A percentile compares a stretch with the other conserved stretches of the same genome.
Evolutionary conservation across 768 basidiomycete species (phyloP).

Genomic region (Naganishia vishniacii): DNA sequence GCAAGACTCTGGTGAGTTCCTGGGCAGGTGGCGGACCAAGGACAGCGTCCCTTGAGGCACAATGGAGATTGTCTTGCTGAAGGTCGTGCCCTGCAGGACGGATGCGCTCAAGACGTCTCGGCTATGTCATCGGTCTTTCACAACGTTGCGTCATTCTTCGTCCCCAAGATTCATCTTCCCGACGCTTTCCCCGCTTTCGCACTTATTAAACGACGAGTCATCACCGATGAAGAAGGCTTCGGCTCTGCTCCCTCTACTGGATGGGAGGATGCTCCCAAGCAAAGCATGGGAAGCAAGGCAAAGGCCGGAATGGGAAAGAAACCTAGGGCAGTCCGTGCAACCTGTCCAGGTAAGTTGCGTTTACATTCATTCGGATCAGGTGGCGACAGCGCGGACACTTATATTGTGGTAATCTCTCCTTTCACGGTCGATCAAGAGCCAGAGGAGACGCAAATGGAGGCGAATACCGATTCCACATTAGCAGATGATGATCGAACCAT

Average conservation of each 20-base stretch:
- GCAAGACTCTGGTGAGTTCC: too few relatives aligned
- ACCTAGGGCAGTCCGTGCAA: conserved; percentile 3
- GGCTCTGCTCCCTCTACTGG: not conserved
- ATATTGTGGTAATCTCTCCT: too few relatives aligned
- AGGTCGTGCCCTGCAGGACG: not conserved
- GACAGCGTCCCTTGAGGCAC: too few relatives aligned
- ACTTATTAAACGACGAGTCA: not conserved
- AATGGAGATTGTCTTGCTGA: too few relatives aligned
- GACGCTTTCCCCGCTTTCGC: not conserved
- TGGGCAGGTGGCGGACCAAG: too few relatives aligned
- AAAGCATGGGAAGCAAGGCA: not conserved
- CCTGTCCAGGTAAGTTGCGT: too few relatives aligned
- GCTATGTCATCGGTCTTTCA: not conserved
- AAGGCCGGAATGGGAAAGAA: conserved; percentile 3
- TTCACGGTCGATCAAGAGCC: too few relatives aligned
- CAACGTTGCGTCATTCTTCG: not conserved
- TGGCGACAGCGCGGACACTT: too few relatives aligned
- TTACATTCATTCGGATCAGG: too few relatives aligned
- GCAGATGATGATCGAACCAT: too few relatives aligned
- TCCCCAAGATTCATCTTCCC: not conserved
- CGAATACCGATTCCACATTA: too few relatives aligned
- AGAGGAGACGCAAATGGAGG: too few relatives aligned
- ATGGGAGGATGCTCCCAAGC: conserved; percentile 9
- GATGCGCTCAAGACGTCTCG: not conserved
- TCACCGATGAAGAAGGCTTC: not conserved